Conservation (phyloP, 2,329 filamentous ascomycete species). For the Fusarium zealandicum region DNA sequence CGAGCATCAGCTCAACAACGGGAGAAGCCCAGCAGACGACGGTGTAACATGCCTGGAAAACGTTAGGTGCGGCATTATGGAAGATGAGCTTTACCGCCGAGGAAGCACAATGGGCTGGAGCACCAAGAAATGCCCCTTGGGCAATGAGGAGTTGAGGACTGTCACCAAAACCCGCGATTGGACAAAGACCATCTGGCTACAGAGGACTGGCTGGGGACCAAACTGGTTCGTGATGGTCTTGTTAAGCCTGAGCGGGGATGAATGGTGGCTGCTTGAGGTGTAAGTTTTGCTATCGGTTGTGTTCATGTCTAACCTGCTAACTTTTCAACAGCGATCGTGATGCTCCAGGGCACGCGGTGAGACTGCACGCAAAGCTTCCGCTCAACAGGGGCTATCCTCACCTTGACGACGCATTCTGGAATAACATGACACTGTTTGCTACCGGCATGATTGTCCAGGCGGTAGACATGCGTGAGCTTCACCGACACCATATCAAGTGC, state of each 20-base stretch:
- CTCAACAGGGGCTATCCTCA: constrained; percentile 54
- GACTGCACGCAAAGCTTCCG: constrained; percentile 51
- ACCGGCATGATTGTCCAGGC: constrained; percentile 60
- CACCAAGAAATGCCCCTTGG: constrained; percentile 56
- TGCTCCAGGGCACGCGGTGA: constrained; percentile 36
- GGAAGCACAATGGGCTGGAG: constrained; percentile 72
- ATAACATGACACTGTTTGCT: constrained; percentile 58
- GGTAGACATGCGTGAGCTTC: constrained; percentile 57
- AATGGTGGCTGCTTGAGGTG: constrained; percentile 78
- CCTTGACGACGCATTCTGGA: constrained; percentile 59
- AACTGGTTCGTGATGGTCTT: constrained; percentile 77
- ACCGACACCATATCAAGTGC: constrained; percentile 54
- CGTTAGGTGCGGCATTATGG: constrained; percentile 67
- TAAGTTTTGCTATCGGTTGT: constrained; percentile 47
- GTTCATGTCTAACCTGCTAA: constrained; percentile 23
- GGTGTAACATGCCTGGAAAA: constrained; percentile 65
- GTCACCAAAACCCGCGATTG: constrained; percentile 69
- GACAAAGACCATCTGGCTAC: constrained; percentile 72
- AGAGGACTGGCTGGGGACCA: constrained; percentile 72
- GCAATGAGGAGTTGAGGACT: constrained; percentile 63
- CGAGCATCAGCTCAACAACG: constrained; percentile 71
- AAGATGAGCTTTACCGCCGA: constrained; percentile 67
- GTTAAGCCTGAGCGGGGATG: constrained; percentile 75
- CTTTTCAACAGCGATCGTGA: constrained; percentile 38
- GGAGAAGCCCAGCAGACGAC: constrained; percentile 63